phyloP scores from a whole-genome alignment of 2,329 filamentous ascomycete species.

The Xylariales sp. region DNA sequence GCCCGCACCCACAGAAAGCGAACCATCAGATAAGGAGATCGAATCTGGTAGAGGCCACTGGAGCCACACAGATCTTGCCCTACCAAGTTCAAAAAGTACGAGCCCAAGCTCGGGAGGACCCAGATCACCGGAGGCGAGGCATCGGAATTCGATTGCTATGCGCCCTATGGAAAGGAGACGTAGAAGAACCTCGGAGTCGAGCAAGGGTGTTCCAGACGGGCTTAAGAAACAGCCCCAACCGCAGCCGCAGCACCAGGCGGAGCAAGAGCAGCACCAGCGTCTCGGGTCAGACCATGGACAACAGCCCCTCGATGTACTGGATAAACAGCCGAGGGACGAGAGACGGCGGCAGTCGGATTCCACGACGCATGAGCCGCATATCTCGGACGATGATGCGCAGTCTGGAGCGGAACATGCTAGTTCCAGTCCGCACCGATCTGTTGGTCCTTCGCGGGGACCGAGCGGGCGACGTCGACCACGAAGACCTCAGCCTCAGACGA shows the following conservation, averaged over 20 bases:
- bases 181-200: not conserved
- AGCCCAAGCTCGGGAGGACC: not conserved
- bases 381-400: not conserved
- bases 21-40: not conserved
- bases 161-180: not conserved
- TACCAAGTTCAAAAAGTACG: constrained; percentile 17
- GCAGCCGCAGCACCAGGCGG: not conserved
- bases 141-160: not conserved
- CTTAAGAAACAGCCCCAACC: not conserved
- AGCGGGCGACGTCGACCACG: constrained; percentile 25
- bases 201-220: not conserved
- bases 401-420: not conserved
- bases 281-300: not conserved
- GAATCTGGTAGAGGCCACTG: not conserved
- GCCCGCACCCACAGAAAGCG: not conserved
- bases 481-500: constrained; percentile 14
- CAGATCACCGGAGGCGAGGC: not conserved
- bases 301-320: not conserved
- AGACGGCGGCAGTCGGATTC: not conserved
- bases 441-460: not conserved
- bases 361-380: not conserved
- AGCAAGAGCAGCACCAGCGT: not conserved
- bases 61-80: constrained; percentile 5
- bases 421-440: constrained; percentile 14
- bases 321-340: not conserved